Conservation (phyloP, 2,329 filamentous ascomycete genomes). For the Neurospora sp. region DNA sequence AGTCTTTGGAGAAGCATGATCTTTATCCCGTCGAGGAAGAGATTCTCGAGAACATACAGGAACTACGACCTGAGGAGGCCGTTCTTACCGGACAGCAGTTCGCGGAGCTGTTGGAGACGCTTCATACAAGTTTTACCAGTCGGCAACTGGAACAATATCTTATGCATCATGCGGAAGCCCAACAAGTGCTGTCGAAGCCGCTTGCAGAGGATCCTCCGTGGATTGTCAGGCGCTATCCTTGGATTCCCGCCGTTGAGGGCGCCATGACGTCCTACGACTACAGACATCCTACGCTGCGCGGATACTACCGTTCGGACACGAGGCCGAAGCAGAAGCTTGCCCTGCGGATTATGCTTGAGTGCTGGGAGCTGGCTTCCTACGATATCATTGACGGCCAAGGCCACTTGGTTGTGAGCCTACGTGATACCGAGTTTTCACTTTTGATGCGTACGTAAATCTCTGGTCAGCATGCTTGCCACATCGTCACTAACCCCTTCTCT, state of each 20-base stretch:
- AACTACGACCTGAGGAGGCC: constrained; percentile 32
- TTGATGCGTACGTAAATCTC: constrained; percentile 31
- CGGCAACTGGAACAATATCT: constrained; percentile 37
- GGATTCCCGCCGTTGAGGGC: constrained; percentile 27
- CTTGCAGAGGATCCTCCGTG: constrained; percentile 22
- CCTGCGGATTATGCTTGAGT: constrained; percentile 34
- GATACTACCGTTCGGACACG: constrained; percentile 20
- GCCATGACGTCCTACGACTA: constrained; percentile 6
- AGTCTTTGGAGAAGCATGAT: constrained; percentile 20
- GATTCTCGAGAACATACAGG: constrained; percentile 35
- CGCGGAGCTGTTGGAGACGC: constrained; percentile 25
- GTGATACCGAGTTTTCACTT: constrained; percentile 31
- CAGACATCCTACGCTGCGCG: constrained; percentile 16
- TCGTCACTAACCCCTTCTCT: constrained; percentile 3
- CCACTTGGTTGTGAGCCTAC: constrained; percentile 28
- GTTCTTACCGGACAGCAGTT: constrained; percentile 32
- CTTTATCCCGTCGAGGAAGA: constrained; percentile 24
- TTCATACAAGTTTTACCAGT: constrained; percentile 36
- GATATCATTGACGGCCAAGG: constrained; percentile 35
- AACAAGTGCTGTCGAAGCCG: constrained; percentile 1
- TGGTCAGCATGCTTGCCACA: background rate
- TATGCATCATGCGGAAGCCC: background rate
- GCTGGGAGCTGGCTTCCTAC: constrained; percentile 40
- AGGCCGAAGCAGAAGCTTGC: constrained; percentile 31
- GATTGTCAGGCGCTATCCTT: constrained; percentile 31